Evolutionary conservation across 2,329 filamentous ascomycete species (phyloP), one percentile per base, ranked within the genome.

Genomic region (Hypoxylon sp.): DNA sequence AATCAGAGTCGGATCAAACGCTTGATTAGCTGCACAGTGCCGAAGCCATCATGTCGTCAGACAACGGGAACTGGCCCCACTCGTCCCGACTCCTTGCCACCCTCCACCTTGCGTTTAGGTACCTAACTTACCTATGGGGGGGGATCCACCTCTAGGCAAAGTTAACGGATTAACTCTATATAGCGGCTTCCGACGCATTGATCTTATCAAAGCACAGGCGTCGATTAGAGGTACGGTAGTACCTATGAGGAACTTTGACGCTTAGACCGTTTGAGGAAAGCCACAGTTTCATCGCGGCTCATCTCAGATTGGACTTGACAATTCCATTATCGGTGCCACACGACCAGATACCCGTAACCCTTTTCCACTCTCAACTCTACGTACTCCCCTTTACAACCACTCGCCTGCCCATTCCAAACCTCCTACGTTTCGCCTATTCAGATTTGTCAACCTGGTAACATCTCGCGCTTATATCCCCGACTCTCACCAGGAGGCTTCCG

Each of bases 241-340:
- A 20, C 20, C 20, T 20, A 20, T 61, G 4, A 40, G 37, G 37
- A 6, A 48, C 33, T 69, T 42, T 17, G 25, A 56, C 20, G 61
- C 66, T 66, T 11, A 54, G 49, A 31, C 61, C 61, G 65, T 42
- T 51, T n/a, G 10, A 35, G 49, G 57, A 61, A 62, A 66, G 65
- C 66, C 69, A 71, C 66, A 71, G 66, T 71, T 71, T 61, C 66
- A 31, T 61, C 57, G 55, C 44, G 48, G 46, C 55, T 66, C 46
- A 56, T 50, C 17, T 44, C 17, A 62, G 56, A 54, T 55, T 55
- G 35, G 35, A 59, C 54, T 20, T 46, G 54, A 11, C 6, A 60
- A 66, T 66, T 70, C 62, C 55, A 66, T 57, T 61, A 64, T 64
- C 68, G 33, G 50, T 54, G 61, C 68, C 68, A 68, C 68, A 58